Conservation (phyloP, 2,329 filamentous ascomycete genomes). For the Phyllosticta paracitricarpa region DNA sequence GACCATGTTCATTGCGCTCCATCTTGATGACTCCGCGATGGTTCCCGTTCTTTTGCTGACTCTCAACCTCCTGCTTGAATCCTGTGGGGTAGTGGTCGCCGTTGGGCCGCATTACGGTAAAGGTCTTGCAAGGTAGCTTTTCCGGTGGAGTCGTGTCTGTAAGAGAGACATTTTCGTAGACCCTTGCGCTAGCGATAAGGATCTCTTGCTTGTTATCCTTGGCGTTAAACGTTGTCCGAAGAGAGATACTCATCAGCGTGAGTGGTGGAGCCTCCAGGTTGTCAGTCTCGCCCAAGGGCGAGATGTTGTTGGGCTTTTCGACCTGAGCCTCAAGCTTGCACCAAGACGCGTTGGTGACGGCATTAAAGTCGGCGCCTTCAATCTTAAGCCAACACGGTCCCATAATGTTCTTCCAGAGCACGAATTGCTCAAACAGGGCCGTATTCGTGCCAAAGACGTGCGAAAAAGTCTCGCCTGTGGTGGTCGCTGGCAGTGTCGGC, state of each 20-base stretch:
- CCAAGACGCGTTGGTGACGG: constrained; percentile 87
- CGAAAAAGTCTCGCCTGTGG: constrained; percentile 80
- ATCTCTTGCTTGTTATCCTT: constrained; percentile 97
- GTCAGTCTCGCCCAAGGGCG: constrained; percentile 64
- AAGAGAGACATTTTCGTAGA: constrained; percentile 84
- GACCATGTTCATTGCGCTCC: constrained; percentile 72
- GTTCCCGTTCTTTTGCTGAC: constrained; percentile 29
- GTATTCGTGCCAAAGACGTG: constrained; percentile 92
- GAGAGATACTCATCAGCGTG: constrained; percentile 88
- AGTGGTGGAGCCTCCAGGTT: constrained; percentile 74
- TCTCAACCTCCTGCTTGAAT: constrained; percentile 66
- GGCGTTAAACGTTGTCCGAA: constrained; percentile 79
- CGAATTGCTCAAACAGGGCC: constrained; percentile 92
- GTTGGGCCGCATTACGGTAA: constrained; percentile 80
- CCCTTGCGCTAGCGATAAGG: constrained; percentile 76
- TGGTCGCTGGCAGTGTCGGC: constrained; percentile 58
- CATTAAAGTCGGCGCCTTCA: constrained; percentile 69
- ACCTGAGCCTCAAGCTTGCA: constrained; percentile 90
- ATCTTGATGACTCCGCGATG: constrained; percentile 69
- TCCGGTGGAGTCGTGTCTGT: constrained; percentile 82
- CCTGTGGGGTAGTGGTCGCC: constrained; percentile 69
- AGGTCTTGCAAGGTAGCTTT: constrained; percentile 78
- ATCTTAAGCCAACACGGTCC: constrained; percentile 96
- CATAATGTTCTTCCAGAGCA: constrained; percentile 98
- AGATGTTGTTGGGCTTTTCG: constrained; percentile 66